A percentile compares a stretch with the other conserved stretches of the same genome.
Conservation (phyloP, 2,329 filamentous ascomycete species). For the Metarhizium humberi region DNA sequence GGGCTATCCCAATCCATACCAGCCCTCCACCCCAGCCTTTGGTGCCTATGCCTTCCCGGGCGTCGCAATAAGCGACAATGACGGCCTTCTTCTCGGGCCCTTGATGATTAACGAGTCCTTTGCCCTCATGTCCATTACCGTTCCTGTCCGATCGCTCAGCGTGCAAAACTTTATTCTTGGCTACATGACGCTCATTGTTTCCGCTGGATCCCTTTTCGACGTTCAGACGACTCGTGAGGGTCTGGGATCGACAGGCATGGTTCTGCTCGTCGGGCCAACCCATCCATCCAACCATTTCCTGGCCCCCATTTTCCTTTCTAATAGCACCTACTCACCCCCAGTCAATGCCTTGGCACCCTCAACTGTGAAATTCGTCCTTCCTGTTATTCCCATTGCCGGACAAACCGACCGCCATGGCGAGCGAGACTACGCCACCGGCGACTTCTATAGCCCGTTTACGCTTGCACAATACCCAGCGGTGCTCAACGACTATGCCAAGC, state of each 20-base stretch:
- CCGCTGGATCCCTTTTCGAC: constrained; percentile 53
- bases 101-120: constrained; percentile 62
- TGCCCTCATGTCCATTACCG: constrained; percentile 70
- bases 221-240: constrained; percentile 59
- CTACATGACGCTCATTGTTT: constrained; percentile 74
- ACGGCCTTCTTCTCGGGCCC: constrained; percentile 67
- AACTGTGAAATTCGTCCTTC: constrained; percentile 50
- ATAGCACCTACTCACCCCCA: constrained; percentile 32
- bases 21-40: constrained; percentile 31
- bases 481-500: constrained; percentile 45
- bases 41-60: constrained; percentile 40
- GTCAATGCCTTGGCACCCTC: constrained; percentile 29
- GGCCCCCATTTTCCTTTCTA: constrained; percentile 33
- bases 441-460: constrained; percentile 42
- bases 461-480: constrained; percentile 55
- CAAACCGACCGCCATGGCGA: constrained; percentile 37
- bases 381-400: constrained; percentile 33
- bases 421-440: constrained; percentile 23
- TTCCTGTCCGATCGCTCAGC: constrained; percentile 61
- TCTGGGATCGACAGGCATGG: constrained; percentile 58
- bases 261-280: constrained; percentile 61
- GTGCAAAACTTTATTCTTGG: constrained; percentile 57
- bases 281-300: constrained; percentile 57
- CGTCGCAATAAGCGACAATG: constrained; percentile 38
- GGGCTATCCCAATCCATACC: constrained; percentile 27